Percentiles rank a stretch among this genome's conserved stretches.
phyloP scores from a whole-genome alignment of 306 rosid genomes.

The Glycine latifolia region DNA sequence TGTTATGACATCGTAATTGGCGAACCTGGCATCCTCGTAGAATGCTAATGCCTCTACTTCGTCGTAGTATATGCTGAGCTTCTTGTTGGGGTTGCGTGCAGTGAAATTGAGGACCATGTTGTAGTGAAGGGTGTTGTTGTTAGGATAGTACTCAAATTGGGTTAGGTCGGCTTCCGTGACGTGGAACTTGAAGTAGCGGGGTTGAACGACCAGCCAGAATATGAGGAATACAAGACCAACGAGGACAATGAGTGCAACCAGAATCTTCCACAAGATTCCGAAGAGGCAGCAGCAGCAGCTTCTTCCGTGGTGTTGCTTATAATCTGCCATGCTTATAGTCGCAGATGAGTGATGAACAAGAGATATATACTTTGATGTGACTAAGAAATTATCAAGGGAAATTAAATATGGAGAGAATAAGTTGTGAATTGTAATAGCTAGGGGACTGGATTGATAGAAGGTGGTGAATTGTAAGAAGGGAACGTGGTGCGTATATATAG shows the following conservation, averaged over 20 bases:
- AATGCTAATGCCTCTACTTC: conserved; percentile 47
- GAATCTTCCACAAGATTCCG: conserved; percentile 59
- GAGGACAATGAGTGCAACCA: conserved; percentile 49
- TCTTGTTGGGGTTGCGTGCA: conserved; percentile 58
- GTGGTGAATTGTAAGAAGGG: conserved; percentile 28
- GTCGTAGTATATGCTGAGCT: conserved; percentile 56
- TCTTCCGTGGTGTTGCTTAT: neutral
- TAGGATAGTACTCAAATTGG: conserved; percentile 50
- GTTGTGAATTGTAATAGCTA: neutral
- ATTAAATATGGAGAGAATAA: neutral
- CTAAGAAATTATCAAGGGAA: neutral
- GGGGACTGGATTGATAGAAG: neutral
- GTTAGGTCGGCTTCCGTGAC: conserved; percentile 60
- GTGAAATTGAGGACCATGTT: conserved; percentile 57
- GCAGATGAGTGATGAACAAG: too few species aligned
- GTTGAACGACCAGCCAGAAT: conserved; percentile 73
- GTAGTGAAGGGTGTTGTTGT: conserved; percentile 50
- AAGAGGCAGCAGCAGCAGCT: conserved; percentile 55
- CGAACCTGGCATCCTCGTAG: conserved; percentile 45
- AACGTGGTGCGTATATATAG: neutral
- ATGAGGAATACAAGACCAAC: conserved; percentile 54
- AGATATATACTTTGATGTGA: neutral
- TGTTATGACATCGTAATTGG: conserved; percentile 38
- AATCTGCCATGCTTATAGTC: neutral
- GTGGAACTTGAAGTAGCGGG: conserved; percentile 60